Percentiles rank a stretch among this genome's conserved stretches.
Conservation (phyloP, 2,329 filamentous ascomycete species). For the Purpureocillium lavendulum region DNA sequence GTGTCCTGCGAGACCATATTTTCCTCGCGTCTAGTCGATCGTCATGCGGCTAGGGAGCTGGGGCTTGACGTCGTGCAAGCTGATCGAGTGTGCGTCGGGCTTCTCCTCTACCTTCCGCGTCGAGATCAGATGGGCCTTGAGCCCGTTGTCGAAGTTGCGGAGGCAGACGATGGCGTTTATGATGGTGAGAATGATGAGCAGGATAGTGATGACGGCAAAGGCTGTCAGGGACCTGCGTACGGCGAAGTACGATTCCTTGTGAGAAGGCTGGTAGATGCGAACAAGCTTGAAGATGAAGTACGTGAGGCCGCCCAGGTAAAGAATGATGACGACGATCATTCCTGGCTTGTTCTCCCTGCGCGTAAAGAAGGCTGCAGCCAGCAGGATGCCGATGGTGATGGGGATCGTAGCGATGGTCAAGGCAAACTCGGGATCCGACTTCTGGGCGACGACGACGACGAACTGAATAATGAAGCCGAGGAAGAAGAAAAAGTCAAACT, state of each 20-base stretch:
- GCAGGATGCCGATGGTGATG: conserved; percentile 80
- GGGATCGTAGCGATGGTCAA: conserved; percentile 86
- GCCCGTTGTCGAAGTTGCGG: conserved; percentile 79
- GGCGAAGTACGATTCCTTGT: conserved; percentile 57
- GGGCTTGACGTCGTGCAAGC: conserved; percentile 48
- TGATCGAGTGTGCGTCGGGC: conserved; percentile 47
- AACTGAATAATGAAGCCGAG: conserved; percentile 98
- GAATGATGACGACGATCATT: conserved; percentile 68
- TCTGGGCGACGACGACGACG: conserved; percentile 75
- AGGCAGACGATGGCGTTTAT: conserved; percentile 80
- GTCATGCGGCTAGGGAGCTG: conserved; percentile 50
- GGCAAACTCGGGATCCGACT: conserved; percentile 65
- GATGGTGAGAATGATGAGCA: conserved; percentile 84
- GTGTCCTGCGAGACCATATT: not conserved
- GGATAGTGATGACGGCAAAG: conserved; percentile 87
- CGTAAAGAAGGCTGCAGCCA: conserved; percentile 78
- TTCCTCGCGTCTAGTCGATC: conserved; percentile 38
- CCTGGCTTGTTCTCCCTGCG: conserved; percentile 72
- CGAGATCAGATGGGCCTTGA: conserved; percentile 76
- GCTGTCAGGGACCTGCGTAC: conserved; percentile 82
- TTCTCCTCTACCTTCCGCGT: conserved; percentile 42
- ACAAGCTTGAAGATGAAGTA: conserved; percentile 99
- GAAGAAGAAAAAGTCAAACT: conserved; percentile 99
- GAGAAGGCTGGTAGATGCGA: conserved; percentile 73
- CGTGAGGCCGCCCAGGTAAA: conserved; percentile 81